Conservation (phyloP, 805 yeast genomes). For the Wickerhamomyces kurtzmanii region DNA sequence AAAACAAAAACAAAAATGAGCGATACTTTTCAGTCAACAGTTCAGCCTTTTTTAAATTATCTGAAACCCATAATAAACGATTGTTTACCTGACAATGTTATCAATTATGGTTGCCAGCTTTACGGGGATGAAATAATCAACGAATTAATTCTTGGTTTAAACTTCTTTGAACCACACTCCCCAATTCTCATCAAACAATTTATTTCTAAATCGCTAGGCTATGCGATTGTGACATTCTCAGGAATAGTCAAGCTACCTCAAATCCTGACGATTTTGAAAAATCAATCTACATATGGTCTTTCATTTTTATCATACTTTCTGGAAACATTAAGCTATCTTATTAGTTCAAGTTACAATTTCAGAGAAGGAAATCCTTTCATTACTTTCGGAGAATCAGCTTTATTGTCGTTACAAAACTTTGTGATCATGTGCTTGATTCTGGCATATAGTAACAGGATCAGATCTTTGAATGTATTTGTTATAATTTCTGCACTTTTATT, state of each 20-base stretch:
- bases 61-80: too few species aligned
- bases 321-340: constrained; percentile 23
- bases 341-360: constrained; percentile 25
- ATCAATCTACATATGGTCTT: constrained; percentile 23
- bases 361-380: constrained; percentile 23
- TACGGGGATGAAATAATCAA: constrained; percentile 19
- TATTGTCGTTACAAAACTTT: constrained; percentile 25
- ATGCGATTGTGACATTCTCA: constrained; percentile 25
- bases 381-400: constrained; percentile 28
- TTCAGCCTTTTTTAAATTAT: too few species aligned
- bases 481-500: constrained; percentile 9
- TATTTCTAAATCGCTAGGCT: constrained; percentile 21
- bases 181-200: constrained; percentile 17
- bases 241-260: constrained; percentile 31
- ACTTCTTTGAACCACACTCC: constrained; percentile 12
- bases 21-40: too few species aligned
- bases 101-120: constrained; percentile 12
- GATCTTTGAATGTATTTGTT: constrained; percentile 9
- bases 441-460: constrained; percentile 7
- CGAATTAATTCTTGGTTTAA: constrained; percentile 15
- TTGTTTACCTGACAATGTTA: constrained; percentile 13
- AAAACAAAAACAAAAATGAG: too few species aligned
- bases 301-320: constrained; percentile 21
- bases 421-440: constrained; percentile 20
- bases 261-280: constrained; percentile 20